Evolutionary conservation across 2,329 filamentous ascomycete species (phyloP), one percentile per base, ranked within the genome.

Genomic region (Nannizziopsis barbatae): DNA sequence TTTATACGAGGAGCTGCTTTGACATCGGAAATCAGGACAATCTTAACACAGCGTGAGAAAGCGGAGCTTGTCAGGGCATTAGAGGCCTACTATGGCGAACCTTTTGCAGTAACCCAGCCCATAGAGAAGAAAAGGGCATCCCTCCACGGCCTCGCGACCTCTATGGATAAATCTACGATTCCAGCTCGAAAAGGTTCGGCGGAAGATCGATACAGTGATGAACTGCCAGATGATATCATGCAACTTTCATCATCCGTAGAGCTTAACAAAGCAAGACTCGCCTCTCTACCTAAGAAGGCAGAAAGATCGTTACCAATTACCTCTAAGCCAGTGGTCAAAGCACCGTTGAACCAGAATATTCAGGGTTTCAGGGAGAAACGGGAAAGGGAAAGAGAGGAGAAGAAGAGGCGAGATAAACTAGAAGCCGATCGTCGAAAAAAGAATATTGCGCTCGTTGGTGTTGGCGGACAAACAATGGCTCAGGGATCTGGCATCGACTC

Each of bases 11-110:
- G 74, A 32, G 66, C 72, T 45, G 74, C 78, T 6, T 58, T 61
- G 68, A 72, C 61, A 75, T 64, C 76, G 53, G 67, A 74, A 15
- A 76, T 82, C 55, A 82, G 78, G 58, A 94, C 89, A 1, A 95
- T 94, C 57, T 69, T 96, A 56, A 85, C 77, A 10, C 77, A 79
- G 32, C 81, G 84, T 49, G 88, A 96, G 61, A 87, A 89, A 56
- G 90, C 89, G 9, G 86, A 95, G 65, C 72, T 96, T 43, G 73
- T 78, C 46, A 67, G 75, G 45, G 75, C 78, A 14, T 62, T 81
- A n/a, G 79, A 82, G 55, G 71, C 66, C 9, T 71, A 70, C 51
- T 67, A 65, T 51, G 69, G 67, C 52, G 70, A 67, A 50, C 65
- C 69, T 7, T 66, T 71, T 41, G 63, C 71, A 36, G 64, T 47